Evolutionary conservation across 345 rosid species (phyloP).

Genomic region (Murraya koenigii): DNA sequence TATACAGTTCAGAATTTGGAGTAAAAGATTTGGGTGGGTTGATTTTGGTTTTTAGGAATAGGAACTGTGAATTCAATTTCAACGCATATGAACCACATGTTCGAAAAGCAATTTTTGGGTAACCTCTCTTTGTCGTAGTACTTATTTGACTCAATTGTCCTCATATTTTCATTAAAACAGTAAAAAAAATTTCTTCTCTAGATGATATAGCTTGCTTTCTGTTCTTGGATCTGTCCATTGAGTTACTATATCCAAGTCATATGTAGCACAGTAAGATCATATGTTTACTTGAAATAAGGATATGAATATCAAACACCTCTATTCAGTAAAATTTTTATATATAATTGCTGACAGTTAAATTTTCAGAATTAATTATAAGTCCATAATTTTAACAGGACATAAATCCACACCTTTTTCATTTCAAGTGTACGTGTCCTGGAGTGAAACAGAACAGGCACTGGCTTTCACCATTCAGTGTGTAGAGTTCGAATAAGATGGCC

Average conservation of each 20-base stretch:
- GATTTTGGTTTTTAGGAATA: not conserved
- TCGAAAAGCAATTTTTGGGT: not conserved
- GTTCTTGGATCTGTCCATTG: not conserved
- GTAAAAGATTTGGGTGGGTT: not conserved
- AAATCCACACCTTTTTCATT: not conserved
- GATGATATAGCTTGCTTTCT: not conserved
- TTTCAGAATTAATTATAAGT: not conserved
- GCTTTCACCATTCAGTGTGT: not conserved
- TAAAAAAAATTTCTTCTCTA: not conserved
- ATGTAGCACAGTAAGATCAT: not conserved
- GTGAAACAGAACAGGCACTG: not conserved
- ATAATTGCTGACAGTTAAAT: not conserved
- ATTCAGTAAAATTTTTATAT: not conserved
- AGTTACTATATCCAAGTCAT: not conserved
- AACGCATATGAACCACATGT: not conserved
- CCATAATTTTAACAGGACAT: not conserved
- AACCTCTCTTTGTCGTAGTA: not conserved
- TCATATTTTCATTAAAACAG: not conserved
- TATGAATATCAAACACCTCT: not conserved
- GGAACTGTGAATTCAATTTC: not conserved
- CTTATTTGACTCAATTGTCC: not conserved
- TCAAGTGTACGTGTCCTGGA: not conserved
- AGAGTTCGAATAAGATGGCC: not conserved
- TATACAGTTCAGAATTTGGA: not conserved
- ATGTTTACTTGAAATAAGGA: not conserved